Base-by-base conservation (phyloP, 768 basidiomycete species). In the Suillus subalutaceus region DNA sequence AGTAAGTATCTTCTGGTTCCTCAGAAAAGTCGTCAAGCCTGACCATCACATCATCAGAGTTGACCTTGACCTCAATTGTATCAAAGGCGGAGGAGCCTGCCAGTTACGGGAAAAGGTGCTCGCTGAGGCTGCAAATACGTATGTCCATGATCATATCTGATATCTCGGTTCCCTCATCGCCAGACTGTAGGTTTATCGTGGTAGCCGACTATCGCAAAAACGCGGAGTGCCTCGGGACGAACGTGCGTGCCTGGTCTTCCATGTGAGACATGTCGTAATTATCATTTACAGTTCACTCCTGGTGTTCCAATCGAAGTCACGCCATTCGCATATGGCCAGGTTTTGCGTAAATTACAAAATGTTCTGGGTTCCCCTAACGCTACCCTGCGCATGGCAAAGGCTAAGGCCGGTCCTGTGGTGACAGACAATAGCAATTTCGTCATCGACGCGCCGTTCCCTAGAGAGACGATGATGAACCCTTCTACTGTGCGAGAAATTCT, bases 181-280 rank as follows among this genome's bases (percentile, higher is more conserved):
- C n/a, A 56, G 18, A 35, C 35, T 41, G 44, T 70, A 93, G 91
- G 44, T 97, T 95, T 80, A 84, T 96, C 73, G 82, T 95, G 44
- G 93, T 99, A 48, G 97, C 97, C 63, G 97, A 99, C 78, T 94
- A 93, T 79, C 87, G 97, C 67, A 99, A 99, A 82, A 96, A 99
- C 70, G 90, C 90, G 8, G 80, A 88, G 64, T 84, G 85, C 55
- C 84, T 98, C 20, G 94, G 96, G 6, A 90, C 91, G 38, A 91
- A 86, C 73, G 96, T 96, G 74, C 68, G 92, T 84, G 37, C 50
- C 60, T 57, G 44, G 9, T 57, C 38, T 66, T 18, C 18, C n/a
- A 18, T 20, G 18, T n/a, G 10, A 63, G 37, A 57, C 18, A 55
- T 61, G 32, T 60, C 67, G 43, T 44, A 53, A 44, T 46, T 30